Conservation (phyloP, 2,329 filamentous ascomycete genomes). For the Talaromyces sp. region DNA sequence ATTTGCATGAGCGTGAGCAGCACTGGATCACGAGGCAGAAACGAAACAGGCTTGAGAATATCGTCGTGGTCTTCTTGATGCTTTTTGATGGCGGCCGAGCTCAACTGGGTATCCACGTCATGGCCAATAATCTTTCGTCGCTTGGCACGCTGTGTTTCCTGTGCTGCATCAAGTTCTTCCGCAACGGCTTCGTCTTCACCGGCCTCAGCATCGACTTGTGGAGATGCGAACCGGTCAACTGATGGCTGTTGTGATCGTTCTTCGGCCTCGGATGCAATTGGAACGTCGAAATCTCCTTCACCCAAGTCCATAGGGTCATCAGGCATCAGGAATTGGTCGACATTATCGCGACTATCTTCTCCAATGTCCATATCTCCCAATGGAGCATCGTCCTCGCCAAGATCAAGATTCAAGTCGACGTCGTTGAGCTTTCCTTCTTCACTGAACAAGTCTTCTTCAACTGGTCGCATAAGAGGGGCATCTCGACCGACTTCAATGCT, state of each 20-base stretch:
- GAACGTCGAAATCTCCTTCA: conserved; percentile 55
- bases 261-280: conserved; percentile 36
- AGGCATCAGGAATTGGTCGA: conserved; percentile 55
- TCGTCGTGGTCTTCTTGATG: conserved; percentile 82
- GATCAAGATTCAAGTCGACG: conserved; percentile 49
- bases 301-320: conserved; percentile 54
- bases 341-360: conserved; percentile 48
- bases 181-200: conserved; percentile 48
- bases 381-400: conserved; percentile 47
- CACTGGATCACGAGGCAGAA: conserved; percentile 82
- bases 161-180: conserved; percentile 50
- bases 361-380: conserved; percentile 38
- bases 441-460: conserved; percentile 53
- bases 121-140: conserved; percentile 77
- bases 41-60: conserved; percentile 77
- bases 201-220: conserved; percentile 64
- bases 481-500: conserved; percentile 91
- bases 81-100: conserved; percentile 73
- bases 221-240: conserved; percentile 67
- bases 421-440: conserved; percentile 65
- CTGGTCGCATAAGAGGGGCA: conserved; percentile 63
- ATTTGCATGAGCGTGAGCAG: conserved; percentile 85
- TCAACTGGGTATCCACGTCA: conserved; percentile 77
- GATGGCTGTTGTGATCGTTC: conserved; percentile 59
- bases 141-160: conserved; percentile 69